Evolutionary conservation across 306 rosid species (phyloP).

Genomic region (Benincasa hispida): DNA sequence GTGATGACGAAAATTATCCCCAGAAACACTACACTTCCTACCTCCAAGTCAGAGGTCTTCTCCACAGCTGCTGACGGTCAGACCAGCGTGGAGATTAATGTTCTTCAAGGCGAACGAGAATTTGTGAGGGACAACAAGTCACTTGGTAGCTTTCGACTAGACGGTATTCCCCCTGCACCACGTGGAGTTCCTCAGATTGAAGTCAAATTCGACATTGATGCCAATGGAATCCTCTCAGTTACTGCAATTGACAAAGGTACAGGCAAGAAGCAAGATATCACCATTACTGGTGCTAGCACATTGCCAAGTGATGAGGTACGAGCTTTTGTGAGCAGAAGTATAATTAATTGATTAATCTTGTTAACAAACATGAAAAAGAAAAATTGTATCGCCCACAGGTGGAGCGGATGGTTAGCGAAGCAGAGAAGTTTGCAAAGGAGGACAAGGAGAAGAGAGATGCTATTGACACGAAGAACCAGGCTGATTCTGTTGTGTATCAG

Average conservation of each 20-base stretch:
- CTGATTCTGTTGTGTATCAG: conserved; percentile 86
- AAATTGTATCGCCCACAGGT: conserved; percentile 28
- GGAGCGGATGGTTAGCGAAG: conserved; percentile 68
- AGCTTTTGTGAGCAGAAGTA: background rate
- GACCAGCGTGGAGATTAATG: conserved; percentile 90
- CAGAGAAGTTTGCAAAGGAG: conserved; percentile 65
- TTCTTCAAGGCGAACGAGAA: conserved; percentile 91
- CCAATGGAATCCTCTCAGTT: conserved; percentile 84
- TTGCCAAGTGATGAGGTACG: conserved; percentile 84
- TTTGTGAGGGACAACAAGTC: conserved; percentile 94
- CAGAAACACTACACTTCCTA: conserved; percentile 88
- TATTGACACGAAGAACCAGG: conserved; percentile 86
- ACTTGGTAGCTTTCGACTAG: conserved; percentile 90
- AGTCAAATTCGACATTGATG: conserved; percentile 92
- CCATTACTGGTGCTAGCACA: conserved; percentile 96
- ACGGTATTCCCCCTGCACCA: conserved; percentile 92
- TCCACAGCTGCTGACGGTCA: conserved; percentile 95
- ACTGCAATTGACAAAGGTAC: conserved; percentile 90
- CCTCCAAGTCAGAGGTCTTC: conserved; percentile 93
- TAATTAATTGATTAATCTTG: background rate
- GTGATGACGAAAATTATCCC: conserved; percentile 97
- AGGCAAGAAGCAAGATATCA: conserved; percentile 88
- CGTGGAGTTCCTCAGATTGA: conserved; percentile 98
- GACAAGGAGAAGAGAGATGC: conserved; percentile 94
- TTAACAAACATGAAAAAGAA: background rate